phyloP scores from a whole-genome alignment of 2,329 filamentous ascomycete genomes.

The Cercospora brassicicola region DNA sequence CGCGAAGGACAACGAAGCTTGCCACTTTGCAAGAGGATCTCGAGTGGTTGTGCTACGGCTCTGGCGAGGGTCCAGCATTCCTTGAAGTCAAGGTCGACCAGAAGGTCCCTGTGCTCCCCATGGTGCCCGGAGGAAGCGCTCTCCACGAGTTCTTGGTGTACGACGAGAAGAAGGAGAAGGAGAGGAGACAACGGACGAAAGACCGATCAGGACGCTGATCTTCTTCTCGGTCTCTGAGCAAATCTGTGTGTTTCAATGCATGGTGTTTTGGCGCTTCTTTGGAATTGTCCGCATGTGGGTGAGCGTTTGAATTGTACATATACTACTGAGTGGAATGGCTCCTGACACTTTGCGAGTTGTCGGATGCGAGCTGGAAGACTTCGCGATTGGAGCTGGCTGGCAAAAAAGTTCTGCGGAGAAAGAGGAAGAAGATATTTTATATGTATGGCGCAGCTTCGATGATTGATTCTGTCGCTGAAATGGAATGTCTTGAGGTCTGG shows the following conservation, averaged over 20 bases:
- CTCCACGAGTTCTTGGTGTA: constrained; percentile 93
- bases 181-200: constrained; percentile 39
- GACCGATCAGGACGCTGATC: constrained; percentile 42
- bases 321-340: constrained; percentile 2
- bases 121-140: constrained; percentile 85
- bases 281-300: background rate
- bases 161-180: constrained; percentile 62
- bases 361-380: background rate
- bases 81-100: constrained; percentile 88
- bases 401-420: constrained; percentile 7
- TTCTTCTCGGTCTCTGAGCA: background rate
- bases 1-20: constrained; percentile 68
- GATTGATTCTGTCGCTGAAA: constrained; percentile 2
- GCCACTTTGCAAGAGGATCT: constrained; percentile 75
- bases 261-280: constrained; percentile 15
- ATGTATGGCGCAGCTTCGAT: constrained; percentile 4
- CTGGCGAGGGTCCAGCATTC: constrained; percentile 81
- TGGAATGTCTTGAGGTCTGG: constrained; percentile 5
- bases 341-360: background rate
- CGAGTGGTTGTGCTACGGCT: constrained; percentile 76
- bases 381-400: background rate
- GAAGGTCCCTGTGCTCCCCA: constrained; percentile 91
- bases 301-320: constrained; percentile 12
- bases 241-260: constrained; percentile 16
- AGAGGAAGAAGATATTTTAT: background rate